Percentiles rank a stretch among this genome's conserved stretches.
These are phyloP conservation scores for Hypoxylon cercidicola DNA, from an alignment of 495 filamentous ascomycete genomes.

Conservation along the genomic window DNA sequence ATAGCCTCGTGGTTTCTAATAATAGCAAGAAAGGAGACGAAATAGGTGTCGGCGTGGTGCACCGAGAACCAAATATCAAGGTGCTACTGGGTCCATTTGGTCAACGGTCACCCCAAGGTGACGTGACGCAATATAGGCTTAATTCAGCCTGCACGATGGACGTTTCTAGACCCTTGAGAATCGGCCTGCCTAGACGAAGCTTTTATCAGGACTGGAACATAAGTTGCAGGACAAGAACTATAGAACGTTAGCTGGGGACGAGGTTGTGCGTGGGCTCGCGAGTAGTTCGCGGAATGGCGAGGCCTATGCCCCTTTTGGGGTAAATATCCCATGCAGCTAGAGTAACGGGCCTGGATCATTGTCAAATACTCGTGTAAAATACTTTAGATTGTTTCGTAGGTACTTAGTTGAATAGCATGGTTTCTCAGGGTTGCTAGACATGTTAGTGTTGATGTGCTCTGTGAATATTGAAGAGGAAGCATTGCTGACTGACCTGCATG, in stretches of 20 bases:
- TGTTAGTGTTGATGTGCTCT: not conserved
- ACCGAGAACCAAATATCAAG: slow-evolving; percentile 25
- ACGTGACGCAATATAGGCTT: slow-evolving; percentile 29
- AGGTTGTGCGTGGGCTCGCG: not conserved
- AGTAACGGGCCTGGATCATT: too few relatives aligned
- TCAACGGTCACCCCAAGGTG: slow-evolving; percentile 8
- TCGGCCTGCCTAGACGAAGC: slow-evolving; percentile 26
- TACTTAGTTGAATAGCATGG: slow-evolving; percentile 1
- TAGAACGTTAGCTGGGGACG: slow-evolving; percentile 13
- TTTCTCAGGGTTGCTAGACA: not conserved
- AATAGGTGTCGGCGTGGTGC: slow-evolving; percentile 3
- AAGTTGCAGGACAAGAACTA: slow-evolving; percentile 9
- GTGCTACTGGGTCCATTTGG: slow-evolving; percentile 12
- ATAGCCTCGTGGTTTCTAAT: slow-evolving; percentile 36
- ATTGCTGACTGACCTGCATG: slow-evolving; percentile 3
- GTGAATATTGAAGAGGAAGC: not conserved
- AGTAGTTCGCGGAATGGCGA: not conserved
- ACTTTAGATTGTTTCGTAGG: too few relatives aligned
- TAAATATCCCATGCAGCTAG: too few relatives aligned
- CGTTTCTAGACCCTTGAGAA: slow-evolving; percentile 30
- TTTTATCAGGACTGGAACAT: slow-evolving; percentile 10
- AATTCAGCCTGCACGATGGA: slow-evolving; percentile 29
- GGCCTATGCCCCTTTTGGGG: slow-evolving; percentile 8
- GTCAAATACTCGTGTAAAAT: too few relatives aligned
- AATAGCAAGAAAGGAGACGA: slow-evolving; percentile 19